Conservation (phyloP, 2,329 filamentous ascomycete genomes). For the Ceratocystis cacaofunesta region DNA sequence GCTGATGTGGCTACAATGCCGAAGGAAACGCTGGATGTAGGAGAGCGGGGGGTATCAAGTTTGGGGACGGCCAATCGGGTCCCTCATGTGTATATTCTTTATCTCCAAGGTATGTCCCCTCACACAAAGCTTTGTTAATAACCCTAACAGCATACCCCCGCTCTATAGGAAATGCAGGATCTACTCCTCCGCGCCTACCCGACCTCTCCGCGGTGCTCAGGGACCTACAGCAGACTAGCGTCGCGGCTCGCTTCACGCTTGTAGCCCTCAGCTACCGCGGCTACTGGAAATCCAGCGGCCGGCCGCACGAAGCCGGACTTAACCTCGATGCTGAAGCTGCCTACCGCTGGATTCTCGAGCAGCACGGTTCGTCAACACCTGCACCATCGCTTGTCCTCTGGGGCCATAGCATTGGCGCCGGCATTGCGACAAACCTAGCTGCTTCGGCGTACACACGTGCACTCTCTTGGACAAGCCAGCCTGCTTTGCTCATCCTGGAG, state of each 20-base stretch:
- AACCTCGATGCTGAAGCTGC: conserved; percentile 52
- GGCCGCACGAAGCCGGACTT: conserved; percentile 55
- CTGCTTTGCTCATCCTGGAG: conserved; percentile 47
- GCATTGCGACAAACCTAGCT: conserved; percentile 50
- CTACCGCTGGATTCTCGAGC: conserved; percentile 42
- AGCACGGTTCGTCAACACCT: conserved; percentile 22
- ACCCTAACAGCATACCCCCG: not conserved
- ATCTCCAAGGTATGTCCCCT: conserved; percentile 36
- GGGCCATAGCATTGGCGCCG: conserved; percentile 65
- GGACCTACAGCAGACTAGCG: conserved; percentile 28
- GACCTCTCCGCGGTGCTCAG: conserved; percentile 39
- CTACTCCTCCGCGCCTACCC: conserved; percentile 40
- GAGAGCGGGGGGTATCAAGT: conserved; percentile 12
- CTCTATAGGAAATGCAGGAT: conserved; percentile 42
- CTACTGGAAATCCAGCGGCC: conserved; percentile 63
- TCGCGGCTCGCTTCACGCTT: conserved; percentile 31
- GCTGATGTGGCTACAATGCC: conserved; percentile 26
- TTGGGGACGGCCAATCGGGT: conserved; percentile 7
- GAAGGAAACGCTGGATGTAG: not conserved
- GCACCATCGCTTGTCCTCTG: conserved; percentile 44
- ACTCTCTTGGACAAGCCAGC: conserved; percentile 15
- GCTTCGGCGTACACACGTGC: conserved; percentile 23
- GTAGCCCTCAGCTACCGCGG: conserved; percentile 51
- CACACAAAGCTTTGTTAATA: not conserved
- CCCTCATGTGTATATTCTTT: conserved; percentile 35